Base-by-base conservation (phyloP, 2,329 filamentous ascomycete species). In the Stachybotrys elegans region DNA sequence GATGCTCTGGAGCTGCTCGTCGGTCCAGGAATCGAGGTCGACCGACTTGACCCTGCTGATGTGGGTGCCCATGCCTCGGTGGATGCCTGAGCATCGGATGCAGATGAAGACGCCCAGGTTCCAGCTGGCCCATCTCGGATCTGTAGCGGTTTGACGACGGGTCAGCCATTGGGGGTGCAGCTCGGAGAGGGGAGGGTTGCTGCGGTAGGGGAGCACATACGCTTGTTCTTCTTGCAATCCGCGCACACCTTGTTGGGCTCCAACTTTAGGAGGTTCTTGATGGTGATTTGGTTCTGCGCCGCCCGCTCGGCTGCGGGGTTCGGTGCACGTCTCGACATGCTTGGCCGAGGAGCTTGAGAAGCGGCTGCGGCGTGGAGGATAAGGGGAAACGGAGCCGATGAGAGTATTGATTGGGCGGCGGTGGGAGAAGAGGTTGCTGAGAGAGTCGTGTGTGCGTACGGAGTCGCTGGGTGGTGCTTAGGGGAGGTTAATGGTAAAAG, bases 91-190 rank as follows among this genome's bases (percentile, higher is more conserved):
- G 70, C 93, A 98, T 63, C 91, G 86, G 65, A 98, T 98, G 75
- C 93, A 98, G 60, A 98, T 76, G 64, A 98, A 98, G 61, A 98
- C 83, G 57, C 93, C 93, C 43, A 98, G 71, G 65, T 98, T 98
- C 93, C 93, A 98, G 62, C 90, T 96, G 23, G 93, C 93, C 93
- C 93, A 98, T 86, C 93, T 81, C 48, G 93, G 93, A 72, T 96
- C 89, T 95, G 62, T 32, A 31, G 35, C 22, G n/a, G n/a, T n/a
- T n/a, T n/a, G n/a, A n/a, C n/a, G n/a, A 22, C 45, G 40, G 43
- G 42, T 55, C 37, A 25, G 45, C 52, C 40, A 53, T 44, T 39
- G 23, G 29, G 20, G 22, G 37, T 14, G 13, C 8, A 25, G 12
- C 5, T 12, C 17, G 12, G 1, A 20, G 14, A 22, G 31, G 23